phyloP scores from a whole-genome alignment of 129 eudicot species.

The Flaveria brownii region DNA sequence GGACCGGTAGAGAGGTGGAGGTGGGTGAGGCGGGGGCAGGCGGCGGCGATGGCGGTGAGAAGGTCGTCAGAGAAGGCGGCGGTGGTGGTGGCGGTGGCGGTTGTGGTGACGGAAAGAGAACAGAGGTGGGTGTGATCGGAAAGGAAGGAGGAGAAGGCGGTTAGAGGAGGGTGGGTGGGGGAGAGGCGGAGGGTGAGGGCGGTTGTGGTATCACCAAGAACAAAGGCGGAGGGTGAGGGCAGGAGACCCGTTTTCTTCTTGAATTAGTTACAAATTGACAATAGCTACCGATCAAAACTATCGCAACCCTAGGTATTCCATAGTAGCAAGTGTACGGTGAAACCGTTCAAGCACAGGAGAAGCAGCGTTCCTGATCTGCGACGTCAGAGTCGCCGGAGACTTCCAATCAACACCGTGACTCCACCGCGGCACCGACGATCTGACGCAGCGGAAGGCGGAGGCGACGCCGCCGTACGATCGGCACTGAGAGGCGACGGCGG shows the following conservation, averaged over 20 bases:
- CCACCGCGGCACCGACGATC: conserved; percentile 62
- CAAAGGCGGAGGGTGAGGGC: too few species aligned
- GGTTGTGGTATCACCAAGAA: too few species aligned
- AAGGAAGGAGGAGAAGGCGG: conserved; percentile 42
- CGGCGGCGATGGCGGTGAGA: too few species aligned
- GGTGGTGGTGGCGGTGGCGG: conserved; percentile 31
- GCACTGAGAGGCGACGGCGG: conserved; percentile 22
- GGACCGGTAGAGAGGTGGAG: conserved; percentile 51
- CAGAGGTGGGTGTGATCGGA: conserved; percentile 50
- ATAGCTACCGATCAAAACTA: too few species aligned
- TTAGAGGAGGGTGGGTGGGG: conserved; percentile 32
- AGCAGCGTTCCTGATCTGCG: conserved; percentile 63
- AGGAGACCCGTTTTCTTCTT: too few species aligned
- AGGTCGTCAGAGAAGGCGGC: conserved; percentile 35
- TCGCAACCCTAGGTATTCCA: too few species aligned
- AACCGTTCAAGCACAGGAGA: conserved; percentile 64
- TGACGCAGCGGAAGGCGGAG: conserved; percentile 45
- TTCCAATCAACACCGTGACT: conserved; percentile 89
- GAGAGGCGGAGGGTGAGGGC: conserved; percentile 55
- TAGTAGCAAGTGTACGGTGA: conserved; percentile 67
- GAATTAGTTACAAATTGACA: too few species aligned
- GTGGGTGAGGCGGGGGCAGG: conserved; percentile 50
- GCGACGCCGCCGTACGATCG: conserved; percentile 35
- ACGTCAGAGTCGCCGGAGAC: conserved; percentile 61
- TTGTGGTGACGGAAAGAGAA: conserved; percentile 35